Evolutionary conservation across 1,284 basidiomycete genomes (phyloP), one percentile per base, ranked within the genome.

Genomic region (Pseudozyma flocculosa): DNA sequence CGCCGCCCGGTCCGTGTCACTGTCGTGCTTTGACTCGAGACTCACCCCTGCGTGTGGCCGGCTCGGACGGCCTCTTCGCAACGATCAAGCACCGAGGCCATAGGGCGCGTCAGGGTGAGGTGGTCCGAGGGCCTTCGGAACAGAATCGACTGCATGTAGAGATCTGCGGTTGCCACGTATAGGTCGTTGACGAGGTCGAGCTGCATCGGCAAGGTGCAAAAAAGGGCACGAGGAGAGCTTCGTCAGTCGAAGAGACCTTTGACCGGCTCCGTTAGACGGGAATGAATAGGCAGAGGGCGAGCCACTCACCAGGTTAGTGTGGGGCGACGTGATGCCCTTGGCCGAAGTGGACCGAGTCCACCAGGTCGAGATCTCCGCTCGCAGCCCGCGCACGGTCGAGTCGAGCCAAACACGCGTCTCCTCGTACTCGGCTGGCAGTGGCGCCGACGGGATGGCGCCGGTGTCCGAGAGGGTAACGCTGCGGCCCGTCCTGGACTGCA

Each of bases 81-180:
- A 13, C 61, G 55, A 40, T 59, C 39, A 11, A 63, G 45, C 37
- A 63, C 55, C 2, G 58, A 44, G 4, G 61, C 50, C 2, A 54
- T 63, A 1, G 61, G 52, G 22, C 58, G 54, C 14, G 49, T 38
- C 23, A 59, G 58, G 50, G 54, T 52, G 10, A 55, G 55, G 34
- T 63, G 52, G 32, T 63, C 55, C 8, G 61, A 55, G 15, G 61
- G 61, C 45, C 58, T 58, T 7, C 54, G 54, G 17, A 63, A 63
- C 30, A 63, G 58, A 40, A 63, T 55, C 43, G 61, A 63, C 10
- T 63, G 55, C 34, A 63, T 55, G 44, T 63, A 63, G 4, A 63
- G 55, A 43, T 63, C 61, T 4, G 61, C 61, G 5, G 61, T 45
- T 2, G 61, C 61, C 1, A 63, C 55, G 38, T 63, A 63, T 8